A percentile compares a stretch with the other conserved stretches of the same genome.
Conservation (phyloP, 1,284 basidiomycete species). For the Cryptococcus sp. region DNA sequence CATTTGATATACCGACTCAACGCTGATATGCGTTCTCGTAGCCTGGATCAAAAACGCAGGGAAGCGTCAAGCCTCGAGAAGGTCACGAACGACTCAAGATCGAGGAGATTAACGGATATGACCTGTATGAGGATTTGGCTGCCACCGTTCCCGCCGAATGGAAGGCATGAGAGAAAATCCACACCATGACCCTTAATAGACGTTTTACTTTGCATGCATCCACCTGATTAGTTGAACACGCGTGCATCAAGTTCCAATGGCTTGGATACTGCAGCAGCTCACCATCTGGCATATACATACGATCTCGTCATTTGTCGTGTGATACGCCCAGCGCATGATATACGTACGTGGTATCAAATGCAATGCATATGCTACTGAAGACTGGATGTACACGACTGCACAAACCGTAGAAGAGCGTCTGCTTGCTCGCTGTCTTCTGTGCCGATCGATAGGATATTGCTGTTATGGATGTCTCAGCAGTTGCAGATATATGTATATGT, state of each 20-base stretch:
- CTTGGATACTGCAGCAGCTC: no score
- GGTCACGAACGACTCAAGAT: slow-evolving; percentile 17
- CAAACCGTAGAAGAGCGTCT: slow-evolving; percentile 14
- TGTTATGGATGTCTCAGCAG: neutral
- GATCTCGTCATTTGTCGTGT: no score
- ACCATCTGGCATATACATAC: no score
- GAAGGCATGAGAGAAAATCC: neutral
- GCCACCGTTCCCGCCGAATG: slow-evolving; percentile 6
- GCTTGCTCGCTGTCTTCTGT: slow-evolving; percentile 17
- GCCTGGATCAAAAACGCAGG: slow-evolving; percentile 6
- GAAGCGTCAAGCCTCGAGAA: slow-evolving; percentile 3
- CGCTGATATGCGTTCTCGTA: slow-evolving; percentile 3
- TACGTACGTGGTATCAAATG: no score
- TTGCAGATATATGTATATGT: no score
- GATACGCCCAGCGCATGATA: no score
- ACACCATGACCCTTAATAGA: neutral
- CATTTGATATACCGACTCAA: slow-evolving; percentile 28
- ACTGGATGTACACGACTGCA: slow-evolving; percentile 1
- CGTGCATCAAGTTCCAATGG: no score
- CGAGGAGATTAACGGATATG: slow-evolving; percentile 44
- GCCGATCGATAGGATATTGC: slow-evolving; percentile 23
- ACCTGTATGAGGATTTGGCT: slow-evolving; percentile 36
- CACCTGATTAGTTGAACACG: no score
- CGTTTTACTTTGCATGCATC: no score
- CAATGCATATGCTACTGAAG: no score